Conservation (phyloP, 2,329 filamentous ascomycete species). For the Alternaria panax region DNA sequence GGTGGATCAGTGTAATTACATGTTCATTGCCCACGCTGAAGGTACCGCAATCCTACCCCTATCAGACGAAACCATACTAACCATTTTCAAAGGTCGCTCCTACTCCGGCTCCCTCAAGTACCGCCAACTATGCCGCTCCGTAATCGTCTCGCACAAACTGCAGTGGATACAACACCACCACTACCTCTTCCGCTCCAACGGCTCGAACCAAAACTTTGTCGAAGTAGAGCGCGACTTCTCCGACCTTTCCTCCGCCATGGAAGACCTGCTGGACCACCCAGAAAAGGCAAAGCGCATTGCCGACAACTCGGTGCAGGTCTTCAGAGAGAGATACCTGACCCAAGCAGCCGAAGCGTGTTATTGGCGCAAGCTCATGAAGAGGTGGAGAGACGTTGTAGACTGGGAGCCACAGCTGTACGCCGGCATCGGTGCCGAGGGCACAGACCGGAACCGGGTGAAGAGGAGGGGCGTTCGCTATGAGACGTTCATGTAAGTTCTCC, state of each 20-base stretch:
- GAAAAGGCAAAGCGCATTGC: slow-evolving; percentile 45
- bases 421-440: slow-evolving; percentile 28
- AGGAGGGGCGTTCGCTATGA: slow-evolving; percentile 43
- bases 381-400: slow-evolving; percentile 35
- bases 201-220: slow-evolving; percentile 45
- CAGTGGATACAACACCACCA: slow-evolving; percentile 48
- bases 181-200: slow-evolving; percentile 40
- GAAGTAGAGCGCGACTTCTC: slow-evolving; percentile 47
- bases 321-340: slow-evolving; percentile 44
- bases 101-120: slow-evolving; percentile 64
- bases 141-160: slow-evolving; percentile 45
- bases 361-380: slow-evolving; percentile 35
- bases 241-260: slow-evolving; percentile 38
- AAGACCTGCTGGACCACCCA: slow-evolving; percentile 42
- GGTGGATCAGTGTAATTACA: slow-evolving; percentile 63
- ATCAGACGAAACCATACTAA: slow-evolving; percentile 15
- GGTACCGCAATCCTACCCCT: slow-evolving; percentile 42
- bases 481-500: slow-evolving; percentile 41
- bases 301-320: slow-evolving; percentile 40
- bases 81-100: slow-evolving; percentile 34
- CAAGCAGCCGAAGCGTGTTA: slow-evolving; percentile 45
- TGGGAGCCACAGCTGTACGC: slow-evolving; percentile 40
- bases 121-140: slow-evolving; percentile 58
- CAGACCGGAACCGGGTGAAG: slow-evolving; percentile 22
- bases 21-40: slow-evolving; percentile 63